Percentiles rank a stretch among this genome's conserved stretches.
phyloP scores from a whole-genome alignment of 441 rosid species.

The Adansonia grandidieri region DNA sequence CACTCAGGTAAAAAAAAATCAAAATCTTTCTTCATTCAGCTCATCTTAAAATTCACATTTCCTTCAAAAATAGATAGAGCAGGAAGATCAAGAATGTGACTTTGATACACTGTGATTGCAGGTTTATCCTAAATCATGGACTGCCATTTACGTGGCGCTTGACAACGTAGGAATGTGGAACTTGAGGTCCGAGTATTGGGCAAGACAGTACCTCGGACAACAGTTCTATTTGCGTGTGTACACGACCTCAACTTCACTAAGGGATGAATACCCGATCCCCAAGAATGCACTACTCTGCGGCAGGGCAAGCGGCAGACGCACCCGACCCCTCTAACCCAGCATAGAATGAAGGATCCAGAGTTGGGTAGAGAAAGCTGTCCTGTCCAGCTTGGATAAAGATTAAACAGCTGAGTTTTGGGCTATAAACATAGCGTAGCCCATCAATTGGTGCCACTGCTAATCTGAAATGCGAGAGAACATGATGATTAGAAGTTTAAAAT shows the following conservation, averaged over 20 bases:
- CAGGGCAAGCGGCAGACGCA: constrained; percentile 68
- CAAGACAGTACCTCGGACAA: constrained; percentile 90
- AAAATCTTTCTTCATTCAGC: background rate
- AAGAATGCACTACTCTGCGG: constrained; percentile 90
- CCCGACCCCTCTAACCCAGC: constrained; percentile 63
- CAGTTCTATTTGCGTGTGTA: constrained; percentile 81
- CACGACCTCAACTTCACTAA: constrained; percentile 68
- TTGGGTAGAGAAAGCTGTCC: constrained; percentile 3
- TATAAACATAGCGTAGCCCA: constrained; percentile 18
- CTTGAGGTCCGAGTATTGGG: constrained; percentile 87
- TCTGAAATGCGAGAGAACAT: background rate
- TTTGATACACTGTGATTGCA: constrained; percentile 36
- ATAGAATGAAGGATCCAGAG: background rate
- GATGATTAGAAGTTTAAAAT: constrained; percentile 17
- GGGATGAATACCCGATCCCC: constrained; percentile 93
- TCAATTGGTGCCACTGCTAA: background rate
- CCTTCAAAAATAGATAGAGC: background rate
- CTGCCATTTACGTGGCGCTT: constrained; percentile 79
- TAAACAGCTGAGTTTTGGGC: constrained; percentile 30
- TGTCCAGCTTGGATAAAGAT: background rate
- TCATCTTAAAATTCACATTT: background rate
- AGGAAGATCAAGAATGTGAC: background rate
- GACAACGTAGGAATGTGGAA: constrained; percentile 99
- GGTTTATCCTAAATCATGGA: constrained; percentile 94
- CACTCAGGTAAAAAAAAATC: constrained; percentile 56